Evolutionary conservation across 2,329 filamentous ascomycete genomes (phyloP).

Genomic region (Fusarium transvaalense): DNA sequence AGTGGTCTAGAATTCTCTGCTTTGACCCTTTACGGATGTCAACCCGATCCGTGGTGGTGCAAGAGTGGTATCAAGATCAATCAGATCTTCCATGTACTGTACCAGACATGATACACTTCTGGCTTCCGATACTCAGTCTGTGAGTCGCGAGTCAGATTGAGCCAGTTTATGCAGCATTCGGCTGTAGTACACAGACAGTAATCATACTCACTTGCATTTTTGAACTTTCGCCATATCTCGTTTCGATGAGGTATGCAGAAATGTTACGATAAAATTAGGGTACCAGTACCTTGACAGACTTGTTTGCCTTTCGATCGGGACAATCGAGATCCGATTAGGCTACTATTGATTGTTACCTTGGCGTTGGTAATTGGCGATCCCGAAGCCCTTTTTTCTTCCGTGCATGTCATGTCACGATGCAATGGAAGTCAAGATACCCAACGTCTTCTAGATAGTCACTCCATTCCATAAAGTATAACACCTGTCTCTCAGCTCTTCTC

Average conservation of each 20-base stretch:
- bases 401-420: neutral
- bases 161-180: neutral
- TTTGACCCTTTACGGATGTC: slow-evolving; percentile 15
- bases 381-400: slow-evolving; percentile 12
- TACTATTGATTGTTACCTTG: slow-evolving; percentile 12
- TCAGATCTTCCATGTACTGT: neutral
- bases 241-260: neutral
- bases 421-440: neutral
- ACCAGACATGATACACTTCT: neutral
- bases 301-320: slow-evolving; percentile 19
- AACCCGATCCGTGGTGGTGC: neutral
- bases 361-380: neutral
- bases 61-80: neutral
- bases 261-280: neutral
- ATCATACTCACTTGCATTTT: neutral
- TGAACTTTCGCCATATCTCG: neutral
- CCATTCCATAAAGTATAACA: neutral
- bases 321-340: slow-evolving; percentile 44
- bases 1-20: neutral
- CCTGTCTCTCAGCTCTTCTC: neutral
- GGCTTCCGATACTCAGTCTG: too few relatives aligned
- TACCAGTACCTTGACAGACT: neutral
- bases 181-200: neutral
- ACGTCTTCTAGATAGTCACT: neutral
- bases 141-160: neutral